Evolutionary conservation across 164 flowering plant genomes (phyloP).

Genomic region (Magnolia kwangsiensis): DNA sequence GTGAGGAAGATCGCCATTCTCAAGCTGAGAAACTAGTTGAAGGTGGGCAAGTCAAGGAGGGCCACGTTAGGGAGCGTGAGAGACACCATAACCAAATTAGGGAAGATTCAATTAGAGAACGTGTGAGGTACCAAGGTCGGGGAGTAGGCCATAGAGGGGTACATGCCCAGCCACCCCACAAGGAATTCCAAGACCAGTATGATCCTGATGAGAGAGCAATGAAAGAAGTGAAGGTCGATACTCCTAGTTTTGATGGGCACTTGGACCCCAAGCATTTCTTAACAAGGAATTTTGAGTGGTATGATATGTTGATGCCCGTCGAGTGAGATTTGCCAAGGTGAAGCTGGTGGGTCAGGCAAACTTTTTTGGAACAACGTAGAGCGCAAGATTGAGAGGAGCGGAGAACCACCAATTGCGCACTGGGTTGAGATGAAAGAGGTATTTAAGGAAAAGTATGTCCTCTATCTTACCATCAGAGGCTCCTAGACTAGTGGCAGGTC

Average conservation of each 20-base stretch:
- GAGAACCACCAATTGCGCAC: neutral
- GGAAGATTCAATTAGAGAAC: no score
- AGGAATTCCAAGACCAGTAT: no score
- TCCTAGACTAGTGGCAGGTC: neutral
- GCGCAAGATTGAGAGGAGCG: neutral
- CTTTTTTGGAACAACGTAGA: neutral
- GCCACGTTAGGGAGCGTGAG: no score
- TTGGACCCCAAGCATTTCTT: neutral
- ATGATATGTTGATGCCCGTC: neutral
- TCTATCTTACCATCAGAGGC: neutral
- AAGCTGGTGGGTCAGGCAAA: neutral
- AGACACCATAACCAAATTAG: no score
- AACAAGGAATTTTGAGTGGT: neutral
- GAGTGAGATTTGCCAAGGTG: neutral
- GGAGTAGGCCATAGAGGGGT: no score
- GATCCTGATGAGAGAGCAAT: no score
- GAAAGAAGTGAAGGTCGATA: neutral
- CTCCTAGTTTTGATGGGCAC: neutral
- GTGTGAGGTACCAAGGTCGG: no score
- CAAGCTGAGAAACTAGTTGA: no score
- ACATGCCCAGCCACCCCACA: no score
- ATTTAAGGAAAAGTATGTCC: neutral
- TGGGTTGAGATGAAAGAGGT: neutral
- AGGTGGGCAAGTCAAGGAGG: no score
- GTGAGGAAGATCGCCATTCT: no score